A percentile compares a stretch with the other conserved stretches of the same genome.
phyloP scores from a whole-genome alignment of 257 asterid genomes.

The Galeopsis tetrahit region DNA sequence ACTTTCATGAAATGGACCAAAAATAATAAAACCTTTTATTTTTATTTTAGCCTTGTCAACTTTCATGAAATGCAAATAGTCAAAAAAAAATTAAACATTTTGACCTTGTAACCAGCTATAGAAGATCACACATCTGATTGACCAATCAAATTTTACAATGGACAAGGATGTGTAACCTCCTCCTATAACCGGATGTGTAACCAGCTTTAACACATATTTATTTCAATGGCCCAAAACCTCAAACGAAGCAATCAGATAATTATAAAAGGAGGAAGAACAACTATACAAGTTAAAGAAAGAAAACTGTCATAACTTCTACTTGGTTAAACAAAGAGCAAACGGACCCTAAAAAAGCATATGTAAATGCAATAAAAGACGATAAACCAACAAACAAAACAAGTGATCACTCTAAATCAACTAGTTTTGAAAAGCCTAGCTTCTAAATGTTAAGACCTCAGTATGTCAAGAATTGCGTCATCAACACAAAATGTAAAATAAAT shows the following conservation, averaged over 20 bases:
- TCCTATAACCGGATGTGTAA: too few species aligned
- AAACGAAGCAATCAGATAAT: not conserved
- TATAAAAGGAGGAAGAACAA: not conserved
- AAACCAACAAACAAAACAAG: not conserved
- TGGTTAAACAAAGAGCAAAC: too few species aligned
- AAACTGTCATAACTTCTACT: not conserved
- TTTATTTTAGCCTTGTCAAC: too few species aligned
- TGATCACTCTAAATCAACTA: not conserved
- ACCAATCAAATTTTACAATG: too few species aligned
- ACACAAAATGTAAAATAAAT: not conserved
- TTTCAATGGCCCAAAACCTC: not conserved
- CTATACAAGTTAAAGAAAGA: not conserved
- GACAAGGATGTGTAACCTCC: too few species aligned
- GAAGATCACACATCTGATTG: too few species aligned
- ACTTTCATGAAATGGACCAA: too few species aligned
- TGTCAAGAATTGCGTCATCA: not conserved
- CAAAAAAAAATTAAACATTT: too few species aligned
- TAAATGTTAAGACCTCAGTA: not conserved
- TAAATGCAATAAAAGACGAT: not conserved
- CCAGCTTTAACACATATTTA: not conserved
- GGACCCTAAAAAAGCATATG: not conserved
- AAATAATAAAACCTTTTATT: too few species aligned
- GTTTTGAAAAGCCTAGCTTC: conserved; percentile 2
- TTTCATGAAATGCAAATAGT: too few species aligned
- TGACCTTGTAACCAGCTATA: too few species aligned